Percentiles rank a stretch among this genome's conserved stretches.
phyloP scores from a whole-genome alignment of 2,329 filamentous ascomycete species.

The Aureobasidium sp. region DNA sequence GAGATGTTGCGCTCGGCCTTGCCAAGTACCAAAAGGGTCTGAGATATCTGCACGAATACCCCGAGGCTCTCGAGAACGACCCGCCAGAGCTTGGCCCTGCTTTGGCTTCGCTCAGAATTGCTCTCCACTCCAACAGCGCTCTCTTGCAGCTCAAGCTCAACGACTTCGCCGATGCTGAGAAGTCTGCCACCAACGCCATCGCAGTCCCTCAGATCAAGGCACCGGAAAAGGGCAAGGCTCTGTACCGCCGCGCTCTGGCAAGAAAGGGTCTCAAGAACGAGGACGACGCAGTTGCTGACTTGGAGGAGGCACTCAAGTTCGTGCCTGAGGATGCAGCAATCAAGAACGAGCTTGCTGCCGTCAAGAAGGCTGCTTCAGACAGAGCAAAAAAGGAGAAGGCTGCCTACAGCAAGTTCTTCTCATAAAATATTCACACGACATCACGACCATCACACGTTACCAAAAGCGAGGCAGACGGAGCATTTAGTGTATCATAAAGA shows the following conservation, averaged over 20 bases:
- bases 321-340: conserved; percentile 65
- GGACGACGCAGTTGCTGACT: conserved; percentile 53
- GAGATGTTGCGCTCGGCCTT: conserved; percentile 60
- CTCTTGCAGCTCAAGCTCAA: conserved; percentile 75
- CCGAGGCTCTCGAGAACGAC: conserved; percentile 59
- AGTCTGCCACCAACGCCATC: conserved; percentile 64
- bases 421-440: conserved; percentile 17
- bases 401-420: conserved; percentile 86
- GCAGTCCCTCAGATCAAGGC: conserved; percentile 55
- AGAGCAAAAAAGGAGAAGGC: conserved; percentile 82
- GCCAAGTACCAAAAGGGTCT: conserved; percentile 93
- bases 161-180: conserved; percentile 60
- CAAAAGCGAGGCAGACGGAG: background rate
- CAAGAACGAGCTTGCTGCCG: conserved; percentile 61
- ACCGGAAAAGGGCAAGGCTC: conserved; percentile 78
- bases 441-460: conserved; percentile 5
- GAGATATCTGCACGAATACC: conserved; percentile 80
- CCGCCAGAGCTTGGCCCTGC: conserved; percentile 56
- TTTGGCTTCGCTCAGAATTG: conserved; percentile 68
- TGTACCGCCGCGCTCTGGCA: conserved; percentile 76
- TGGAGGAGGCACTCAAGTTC: conserved; percentile 36
- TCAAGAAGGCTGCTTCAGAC: conserved; percentile 67
- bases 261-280: conserved; percentile 70
- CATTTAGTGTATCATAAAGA: background rate
- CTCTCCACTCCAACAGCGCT: conserved; percentile 80